phyloP scores from a whole-genome alignment of 257 asterid genomes.

The Capsicum chinense region DNA sequence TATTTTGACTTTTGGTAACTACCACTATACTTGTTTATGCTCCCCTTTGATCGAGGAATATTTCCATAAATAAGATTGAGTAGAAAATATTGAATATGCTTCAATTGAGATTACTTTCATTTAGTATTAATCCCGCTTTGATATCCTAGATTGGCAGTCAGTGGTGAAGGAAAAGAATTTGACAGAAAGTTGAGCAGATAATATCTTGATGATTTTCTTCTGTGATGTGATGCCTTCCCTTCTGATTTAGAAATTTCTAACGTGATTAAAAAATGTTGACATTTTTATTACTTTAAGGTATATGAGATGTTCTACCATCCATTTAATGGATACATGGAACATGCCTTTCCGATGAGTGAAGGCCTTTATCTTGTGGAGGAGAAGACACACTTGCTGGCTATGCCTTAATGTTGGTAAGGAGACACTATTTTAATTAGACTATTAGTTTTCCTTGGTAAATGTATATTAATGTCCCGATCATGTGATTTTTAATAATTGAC shows the following conservation, averaged over 20 bases:
- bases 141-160: neutral
- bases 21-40: no score
- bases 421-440: slow-evolving; percentile 23
- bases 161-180: neutral
- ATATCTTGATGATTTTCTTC: slow-evolving; percentile 7
- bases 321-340: slow-evolving; percentile 86
- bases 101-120: no score
- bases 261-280: slow-evolving; percentile 8
- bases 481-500: slow-evolving; percentile 67
- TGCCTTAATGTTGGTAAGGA: slow-evolving; percentile 86
- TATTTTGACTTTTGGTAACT: no score
- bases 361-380: slow-evolving; percentile 51
- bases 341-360: slow-evolving; percentile 97
- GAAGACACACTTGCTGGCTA: slow-evolving; percentile 88
- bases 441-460: slow-evolving; percentile 1
- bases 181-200: neutral
- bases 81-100: no score
- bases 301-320: slow-evolving; percentile 97
- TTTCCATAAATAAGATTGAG: no score
- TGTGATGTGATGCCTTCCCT: neutral
- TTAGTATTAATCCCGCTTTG: no score
- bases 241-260: neutral
- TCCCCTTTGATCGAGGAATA: no score
- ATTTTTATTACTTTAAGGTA: slow-evolving; percentile 49
- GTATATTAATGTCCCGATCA: slow-evolving; percentile 21